These are phyloP conservation scores for Cucurbitaria berberidis DNA, from an alignment of 2,329 filamentous ascomycete species.

Conservation along the genomic window DNA sequence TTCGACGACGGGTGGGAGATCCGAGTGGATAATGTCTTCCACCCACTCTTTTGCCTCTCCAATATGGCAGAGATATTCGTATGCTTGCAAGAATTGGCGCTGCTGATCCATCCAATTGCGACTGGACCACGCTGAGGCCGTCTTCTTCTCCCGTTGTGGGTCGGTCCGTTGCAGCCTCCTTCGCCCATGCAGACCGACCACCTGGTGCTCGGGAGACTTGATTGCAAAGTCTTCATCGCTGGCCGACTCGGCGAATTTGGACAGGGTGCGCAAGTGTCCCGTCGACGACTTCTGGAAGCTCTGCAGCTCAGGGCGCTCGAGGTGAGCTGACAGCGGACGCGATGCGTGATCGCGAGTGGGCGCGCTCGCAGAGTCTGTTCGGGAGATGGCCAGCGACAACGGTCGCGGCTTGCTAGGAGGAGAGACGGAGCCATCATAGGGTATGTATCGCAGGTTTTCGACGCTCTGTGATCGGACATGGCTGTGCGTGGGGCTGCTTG, in stretches of 20 bases:
- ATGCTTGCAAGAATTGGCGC: slow-evolving; percentile 92
- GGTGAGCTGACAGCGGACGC: slow-evolving; percentile 40
- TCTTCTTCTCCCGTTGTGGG: slow-evolving; percentile 60
- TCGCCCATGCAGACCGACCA: slow-evolving; percentile 84
- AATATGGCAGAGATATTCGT: slow-evolving; percentile 98
- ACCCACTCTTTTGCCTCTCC: slow-evolving; percentile 99
- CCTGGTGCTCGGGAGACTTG: slow-evolving; percentile 78
- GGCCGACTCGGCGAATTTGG: slow-evolving; percentile 77
- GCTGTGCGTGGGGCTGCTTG: slow-evolving; percentile 24
- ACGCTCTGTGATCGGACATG: slow-evolving; percentile 50
- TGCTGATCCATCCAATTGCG: slow-evolving; percentile 99
- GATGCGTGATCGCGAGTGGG: slow-evolving; percentile 43
- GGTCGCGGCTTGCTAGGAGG: slow-evolving; percentile 53
- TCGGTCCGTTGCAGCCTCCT: slow-evolving; percentile 77
- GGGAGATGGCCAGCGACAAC: slow-evolving; percentile 50
- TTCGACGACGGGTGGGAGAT: slow-evolving; percentile 90
- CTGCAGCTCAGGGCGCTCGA: slow-evolving; percentile 68
- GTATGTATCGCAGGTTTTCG: slow-evolving; percentile 45
- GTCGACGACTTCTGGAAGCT: slow-evolving; percentile 88
- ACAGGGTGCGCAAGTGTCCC: slow-evolving; percentile 84
- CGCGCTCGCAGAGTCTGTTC: slow-evolving; percentile 47
- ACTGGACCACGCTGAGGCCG: slow-evolving; percentile 69
- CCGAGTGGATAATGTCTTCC: slow-evolving; percentile 83
- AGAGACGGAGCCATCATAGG: slow-evolving; percentile 54
- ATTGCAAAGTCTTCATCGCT: slow-evolving; percentile 82